Base-by-base conservation (phyloP, 805 yeast genomes). In the Teunomyces pallodes region DNA sequence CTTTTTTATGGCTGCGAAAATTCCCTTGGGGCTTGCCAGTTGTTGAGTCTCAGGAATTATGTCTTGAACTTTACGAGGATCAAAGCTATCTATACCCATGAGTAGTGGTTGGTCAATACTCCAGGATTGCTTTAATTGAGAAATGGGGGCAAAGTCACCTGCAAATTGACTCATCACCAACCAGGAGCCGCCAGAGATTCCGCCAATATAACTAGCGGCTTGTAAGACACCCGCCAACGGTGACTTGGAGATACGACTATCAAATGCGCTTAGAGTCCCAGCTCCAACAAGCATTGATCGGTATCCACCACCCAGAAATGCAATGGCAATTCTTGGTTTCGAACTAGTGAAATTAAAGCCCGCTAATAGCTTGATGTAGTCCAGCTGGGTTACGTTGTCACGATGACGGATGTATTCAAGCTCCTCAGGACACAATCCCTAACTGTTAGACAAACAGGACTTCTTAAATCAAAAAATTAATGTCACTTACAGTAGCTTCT, bases 151-250 rank as follows among this genome's bases (percentile, higher is more conserved):
- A 27, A 60, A 62, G 48, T 69, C 71, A 44, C 66, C 64, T 1
- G 68, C 58, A 26, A 62, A 64, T 43, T 63, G 67, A 47, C 69
- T 69, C 64, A 84, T 77, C 1, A 85, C 79, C 7, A 83, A 63
- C 90, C 91, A 85, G 41, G 85, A 77, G 0, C 90, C 91, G 1
- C 90, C 90, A 2, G 89, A 83, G 1, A 83, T 75, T 0, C 90
- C 90, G 0, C 81, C 76, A 9, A 85, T 68, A 58, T 85, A 84
- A 12, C 77, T 66, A 0, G 82, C 50, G 6, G 79, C 66, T 54
- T 84, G 87, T 16, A 80, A 62, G 9, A 84, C 46, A 0, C 86
- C 86, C 17, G 79, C 79, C 13, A 81, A 52, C 30, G 62, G 53
- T 45, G 4, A 61, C 54, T 2, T 60, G 0, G 70, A 60, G 3